Evolutionary conservation across 768 basidiomycete species (phyloP).

Genomic region (Lyophyllum atratum): DNA sequence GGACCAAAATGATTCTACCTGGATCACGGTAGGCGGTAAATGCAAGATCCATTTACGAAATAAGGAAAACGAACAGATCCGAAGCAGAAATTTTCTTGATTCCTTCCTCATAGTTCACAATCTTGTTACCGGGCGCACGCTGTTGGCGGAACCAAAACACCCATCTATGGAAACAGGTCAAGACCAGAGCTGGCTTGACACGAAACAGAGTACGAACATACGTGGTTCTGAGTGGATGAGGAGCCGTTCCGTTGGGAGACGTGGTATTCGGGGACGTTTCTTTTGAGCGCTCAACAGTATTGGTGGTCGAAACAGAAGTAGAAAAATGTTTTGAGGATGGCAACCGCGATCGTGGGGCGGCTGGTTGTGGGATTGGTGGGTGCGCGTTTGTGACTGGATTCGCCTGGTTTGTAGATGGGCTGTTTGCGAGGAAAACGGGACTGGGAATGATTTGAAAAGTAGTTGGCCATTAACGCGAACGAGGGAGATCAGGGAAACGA

Average conservation of each 20-base stretch:
- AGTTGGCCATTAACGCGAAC: conserved; percentile 55
- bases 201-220: conserved; percentile 65
- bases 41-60: background rate
- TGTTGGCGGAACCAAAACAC: conserved; percentile 93
- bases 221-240: conserved; percentile 85
- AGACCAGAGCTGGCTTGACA: conserved; percentile 19
- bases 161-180: conserved; percentile 56
- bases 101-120: conserved; percentile 90
- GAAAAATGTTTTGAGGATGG: conserved; percentile 76
- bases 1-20: conserved; percentile 97
- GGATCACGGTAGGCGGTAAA: conserved; percentile 7
- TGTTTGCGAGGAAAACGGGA: conserved; percentile 69
- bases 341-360: conserved; percentile 43
- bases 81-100: conserved; percentile 93
- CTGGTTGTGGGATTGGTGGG: conserved; percentile 20
- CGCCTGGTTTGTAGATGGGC: conserved; percentile 25
- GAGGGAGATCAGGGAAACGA: conserved; percentile 8
- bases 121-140: conserved; percentile 86
- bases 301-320: conserved; percentile 47
- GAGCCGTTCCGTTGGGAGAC: conserved; percentile 38
- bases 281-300: conserved; percentile 47
- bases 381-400: conserved; percentile 24
- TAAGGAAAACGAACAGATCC: conserved; percentile 60
- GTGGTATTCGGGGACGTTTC: conserved; percentile 39
- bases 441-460: conserved; percentile 83